Percentiles rank a stretch among this genome's conserved stretches.
Conservation (phyloP, 2,329 filamentous ascomycete genomes). For the Botrytis tulipae region DNA sequence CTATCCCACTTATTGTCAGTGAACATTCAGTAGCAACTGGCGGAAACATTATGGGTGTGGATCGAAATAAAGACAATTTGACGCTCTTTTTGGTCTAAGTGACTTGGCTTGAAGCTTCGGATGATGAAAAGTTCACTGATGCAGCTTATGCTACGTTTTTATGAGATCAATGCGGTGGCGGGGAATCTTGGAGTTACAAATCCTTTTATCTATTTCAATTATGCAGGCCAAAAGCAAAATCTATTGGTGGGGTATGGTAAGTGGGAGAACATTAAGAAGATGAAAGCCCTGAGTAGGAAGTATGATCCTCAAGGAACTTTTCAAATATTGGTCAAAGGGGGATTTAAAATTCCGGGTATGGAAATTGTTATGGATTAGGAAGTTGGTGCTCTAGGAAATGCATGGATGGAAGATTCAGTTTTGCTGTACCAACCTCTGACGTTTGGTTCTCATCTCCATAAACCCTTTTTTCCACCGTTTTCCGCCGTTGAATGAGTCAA, state of each 20-base stretch:
- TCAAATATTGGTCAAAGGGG: slow-evolving; percentile 33
- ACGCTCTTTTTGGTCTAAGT: not conserved
- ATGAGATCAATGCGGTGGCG: not conserved
- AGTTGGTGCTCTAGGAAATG: not conserved
- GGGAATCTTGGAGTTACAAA: not conserved
- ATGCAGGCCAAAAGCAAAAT: slow-evolving; percentile 20
- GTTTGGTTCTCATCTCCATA: not conserved
- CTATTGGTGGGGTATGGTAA: slow-evolving; percentile 22
- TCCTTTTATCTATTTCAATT: slow-evolving; percentile 20
- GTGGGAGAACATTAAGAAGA: slow-evolving; percentile 10
- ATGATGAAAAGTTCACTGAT: slow-evolving; percentile 11
- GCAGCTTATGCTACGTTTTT: slow-evolving; percentile 5
- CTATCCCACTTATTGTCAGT: not conserved
- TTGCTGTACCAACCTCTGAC: too few relatives aligned
- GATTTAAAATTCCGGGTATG: slow-evolving; percentile 29
- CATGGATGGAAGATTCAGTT: not conserved
- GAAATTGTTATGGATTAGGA: not conserved
- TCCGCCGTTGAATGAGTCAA: not conserved
- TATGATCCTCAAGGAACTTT: slow-evolving; percentile 36
- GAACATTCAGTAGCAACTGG: not conserved
- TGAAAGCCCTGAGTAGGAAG: slow-evolving; percentile 30
- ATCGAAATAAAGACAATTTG: not conserved
- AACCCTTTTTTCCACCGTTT: not conserved
- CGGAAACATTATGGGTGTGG: not conserved
- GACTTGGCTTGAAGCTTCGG: not conserved